Conservation (phyloP, 345 rosid genomes). For the Odontarrhena argentea region DNA sequence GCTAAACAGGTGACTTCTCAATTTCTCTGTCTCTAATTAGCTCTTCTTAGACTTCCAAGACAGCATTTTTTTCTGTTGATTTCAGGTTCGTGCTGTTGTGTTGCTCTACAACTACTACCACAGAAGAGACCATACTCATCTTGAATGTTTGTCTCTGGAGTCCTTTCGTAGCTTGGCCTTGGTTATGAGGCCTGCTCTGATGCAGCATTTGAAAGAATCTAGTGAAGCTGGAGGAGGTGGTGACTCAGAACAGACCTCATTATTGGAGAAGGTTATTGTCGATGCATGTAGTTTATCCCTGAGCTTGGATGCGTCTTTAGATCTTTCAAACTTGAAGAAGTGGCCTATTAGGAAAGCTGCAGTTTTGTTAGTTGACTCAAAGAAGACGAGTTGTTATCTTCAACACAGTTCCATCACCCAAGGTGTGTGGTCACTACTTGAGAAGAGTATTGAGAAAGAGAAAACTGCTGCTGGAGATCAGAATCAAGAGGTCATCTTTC, state of each 20-base stretch:
- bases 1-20: slow-evolving; percentile 65
- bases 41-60: slow-evolving; percentile 4
- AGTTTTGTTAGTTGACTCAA: slow-evolving; percentile 60
- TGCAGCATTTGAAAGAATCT: slow-evolving; percentile 52
- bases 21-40: neutral
- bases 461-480: slow-evolving; percentile 12
- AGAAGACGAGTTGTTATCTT: slow-evolving; percentile 56
- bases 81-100: slow-evolving; percentile 75
- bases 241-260: slow-evolving; percentile 50
- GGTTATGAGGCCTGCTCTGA: slow-evolving; percentile 52
- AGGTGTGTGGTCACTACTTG: slow-evolving; percentile 84
- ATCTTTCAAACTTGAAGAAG: slow-evolving; percentile 46
- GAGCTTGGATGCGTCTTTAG: slow-evolving; percentile 54
- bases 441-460: slow-evolving; percentile 45
- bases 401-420: slow-evolving; percentile 50
- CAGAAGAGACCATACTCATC: slow-evolving; percentile 55
- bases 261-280: slow-evolving; percentile 57
- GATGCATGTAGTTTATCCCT: slow-evolving; percentile 68
- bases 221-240: slow-evolving; percentile 41
- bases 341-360: slow-evolving; percentile 64
- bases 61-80: slow-evolving; percentile 3
- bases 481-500: slow-evolving; percentile 46
- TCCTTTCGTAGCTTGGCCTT: slow-evolving; percentile 66
- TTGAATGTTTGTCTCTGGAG: slow-evolving; percentile 56
- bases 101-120: slow-evolving; percentile 74